A percentile compares a stretch with the other conserved stretches of the same genome.
phyloP scores from a whole-genome alignment of 345 rosid genomes.

The Citrus hindsii region DNA sequence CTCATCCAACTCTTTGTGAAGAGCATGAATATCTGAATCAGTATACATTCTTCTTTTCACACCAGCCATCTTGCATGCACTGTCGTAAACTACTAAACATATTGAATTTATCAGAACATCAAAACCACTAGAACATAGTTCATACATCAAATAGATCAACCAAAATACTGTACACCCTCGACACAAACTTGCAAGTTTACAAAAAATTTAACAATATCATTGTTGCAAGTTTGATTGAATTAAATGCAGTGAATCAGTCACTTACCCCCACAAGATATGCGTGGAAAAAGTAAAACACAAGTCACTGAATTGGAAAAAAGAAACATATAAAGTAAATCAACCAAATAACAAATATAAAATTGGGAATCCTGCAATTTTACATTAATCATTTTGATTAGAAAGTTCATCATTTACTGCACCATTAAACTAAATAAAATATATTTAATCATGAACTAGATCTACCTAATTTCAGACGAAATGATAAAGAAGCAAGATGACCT shows the following conservation, averaged over 20 bases:
- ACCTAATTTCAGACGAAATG: not conserved
- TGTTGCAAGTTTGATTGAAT: not conserved
- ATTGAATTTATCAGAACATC: conserved; percentile 49
- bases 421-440: not conserved
- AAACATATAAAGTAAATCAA: not conserved
- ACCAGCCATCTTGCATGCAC: conserved; percentile 93
- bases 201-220: not conserved
- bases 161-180: not conserved
- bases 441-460: not conserved
- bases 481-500: not conserved
- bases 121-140: conserved; percentile 10
- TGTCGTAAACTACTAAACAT: conserved; percentile 73
- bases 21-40: conserved; percentile 65
- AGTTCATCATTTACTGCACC: not conserved
- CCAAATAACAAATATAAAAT: not conserved
- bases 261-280: not conserved
- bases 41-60: conserved; percentile 72
- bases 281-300: conserved; percentile 1
- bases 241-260: not conserved
- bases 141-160: conserved; percentile 7
- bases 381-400: not conserved
- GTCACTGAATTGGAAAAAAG: not conserved
- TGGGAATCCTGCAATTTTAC: not conserved
- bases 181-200: not conserved
- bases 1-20: conserved; percentile 86